phyloP scores from a whole-genome alignment of 768 basidiomycete genomes.

The Kwoniella heveanensis region DNA sequence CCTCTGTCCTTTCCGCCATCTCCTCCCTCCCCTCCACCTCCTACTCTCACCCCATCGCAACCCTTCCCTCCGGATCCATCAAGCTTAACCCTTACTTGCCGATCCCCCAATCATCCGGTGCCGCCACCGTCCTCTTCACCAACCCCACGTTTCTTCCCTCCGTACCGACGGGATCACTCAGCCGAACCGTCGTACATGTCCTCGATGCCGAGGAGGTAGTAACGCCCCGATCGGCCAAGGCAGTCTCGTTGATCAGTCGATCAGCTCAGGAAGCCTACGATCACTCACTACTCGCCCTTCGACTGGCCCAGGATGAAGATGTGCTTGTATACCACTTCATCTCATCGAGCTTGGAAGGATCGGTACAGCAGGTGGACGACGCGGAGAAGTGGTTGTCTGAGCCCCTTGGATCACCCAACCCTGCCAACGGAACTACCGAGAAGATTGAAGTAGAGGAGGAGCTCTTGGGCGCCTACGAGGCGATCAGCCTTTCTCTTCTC shows the following conservation, averaged over 20 bases:
- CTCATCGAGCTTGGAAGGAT: slow-evolving; percentile 57
- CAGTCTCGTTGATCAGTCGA: slow-evolving; percentile 75
- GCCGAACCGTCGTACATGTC: slow-evolving; percentile 39
- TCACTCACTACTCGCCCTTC: slow-evolving; percentile 81
- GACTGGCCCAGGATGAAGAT: slow-evolving; percentile 69
- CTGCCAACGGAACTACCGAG: slow-evolving; percentile 33
- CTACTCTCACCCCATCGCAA: slow-evolving; percentile 45
- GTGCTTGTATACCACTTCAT: slow-evolving; percentile 89
- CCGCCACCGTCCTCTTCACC: slow-evolving; percentile 40
- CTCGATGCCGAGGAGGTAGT: slow-evolving; percentile 35
- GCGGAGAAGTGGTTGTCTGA: slow-evolving; percentile 65
- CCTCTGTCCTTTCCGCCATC: slow-evolving; percentile 29
- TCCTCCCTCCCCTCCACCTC: slow-evolving; percentile 37
- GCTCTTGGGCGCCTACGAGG: slow-evolving; percentile 64
- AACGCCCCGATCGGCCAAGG: slow-evolving; percentile 30
- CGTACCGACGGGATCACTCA: slow-evolving; percentile 31
- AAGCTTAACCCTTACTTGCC: slow-evolving; percentile 50
- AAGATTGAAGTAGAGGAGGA: slow-evolving; percentile 36
- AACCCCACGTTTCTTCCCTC: slow-evolving; percentile 43
- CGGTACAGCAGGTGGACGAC: slow-evolving; percentile 63
- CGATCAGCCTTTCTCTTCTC: slow-evolving; percentile 68
- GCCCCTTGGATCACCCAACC: slow-evolving; percentile 28
- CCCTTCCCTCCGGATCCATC: slow-evolving; percentile 27
- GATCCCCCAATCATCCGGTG: slow-evolving; percentile 30
- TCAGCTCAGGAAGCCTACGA: slow-evolving; percentile 81